phyloP scores from a whole-genome alignment of 306 rosid genomes.

The Carpinus fangiana region DNA sequence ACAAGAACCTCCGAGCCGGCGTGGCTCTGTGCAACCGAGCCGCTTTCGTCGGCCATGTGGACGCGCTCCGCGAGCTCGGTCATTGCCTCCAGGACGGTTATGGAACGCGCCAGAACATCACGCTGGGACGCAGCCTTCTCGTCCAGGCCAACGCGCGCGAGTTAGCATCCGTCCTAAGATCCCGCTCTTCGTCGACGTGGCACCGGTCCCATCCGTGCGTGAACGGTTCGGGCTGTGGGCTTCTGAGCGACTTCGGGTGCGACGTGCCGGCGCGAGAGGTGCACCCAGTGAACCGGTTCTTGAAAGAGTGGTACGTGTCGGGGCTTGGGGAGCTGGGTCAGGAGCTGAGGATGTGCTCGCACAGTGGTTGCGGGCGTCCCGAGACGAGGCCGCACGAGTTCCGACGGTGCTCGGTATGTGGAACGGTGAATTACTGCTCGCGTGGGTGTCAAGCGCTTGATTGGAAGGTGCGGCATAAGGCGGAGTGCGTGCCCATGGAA shows the following conservation, averaged over 20 bases:
- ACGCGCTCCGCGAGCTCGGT: constrained; percentile 85
- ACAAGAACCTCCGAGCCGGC: constrained; percentile 71
- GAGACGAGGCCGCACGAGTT: constrained; percentile 86
- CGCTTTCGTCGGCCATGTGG: constrained; percentile 67
- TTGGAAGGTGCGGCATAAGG: constrained; percentile 75
- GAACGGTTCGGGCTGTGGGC: constrained; percentile 31
- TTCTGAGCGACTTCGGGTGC: constrained; percentile 57
- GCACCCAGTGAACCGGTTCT: constrained; percentile 64
- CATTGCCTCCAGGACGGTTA: constrained; percentile 94
- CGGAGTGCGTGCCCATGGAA: constrained; percentile 48
- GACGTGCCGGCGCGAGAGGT: constrained; percentile 47
- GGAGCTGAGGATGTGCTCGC: constrained; percentile 59
- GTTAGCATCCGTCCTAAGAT: constrained; percentile 42
- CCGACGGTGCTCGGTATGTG: constrained; percentile 84
- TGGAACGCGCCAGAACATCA: constrained; percentile 54
- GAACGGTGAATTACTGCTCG: constrained; percentile 79
- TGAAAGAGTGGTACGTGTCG: constrained; percentile 72
- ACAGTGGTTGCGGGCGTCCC: constrained; percentile 74
- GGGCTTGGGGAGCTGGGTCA: constrained; percentile 29
- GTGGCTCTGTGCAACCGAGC: constrained; percentile 79
- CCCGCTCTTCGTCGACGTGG: constrained; percentile 31
- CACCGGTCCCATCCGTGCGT: constrained; percentile 18
- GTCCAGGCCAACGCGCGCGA: constrained; percentile 84
- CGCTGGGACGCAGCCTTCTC: constrained; percentile 64
- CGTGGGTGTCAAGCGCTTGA: constrained; percentile 88